Conservation (phyloP, 345 rosid genomes). For the Punica granatum region DNA sequence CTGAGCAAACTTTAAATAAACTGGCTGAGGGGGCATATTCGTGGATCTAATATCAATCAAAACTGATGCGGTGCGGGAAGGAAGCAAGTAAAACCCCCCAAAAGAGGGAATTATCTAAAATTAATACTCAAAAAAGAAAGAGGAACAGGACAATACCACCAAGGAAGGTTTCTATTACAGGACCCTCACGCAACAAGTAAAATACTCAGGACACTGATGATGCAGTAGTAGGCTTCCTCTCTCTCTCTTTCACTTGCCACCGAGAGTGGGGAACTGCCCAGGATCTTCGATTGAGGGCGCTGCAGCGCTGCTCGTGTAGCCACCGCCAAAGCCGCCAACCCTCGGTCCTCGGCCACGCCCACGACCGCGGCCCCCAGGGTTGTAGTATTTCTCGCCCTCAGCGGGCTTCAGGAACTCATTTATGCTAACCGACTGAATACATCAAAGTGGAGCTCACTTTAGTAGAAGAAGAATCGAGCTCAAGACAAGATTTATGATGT, state of each 20-base stretch:
- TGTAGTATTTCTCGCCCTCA: slow-evolving; percentile 58
- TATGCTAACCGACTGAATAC: slow-evolving; percentile 69
- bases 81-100: slow-evolving; percentile 2
- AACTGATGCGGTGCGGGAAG: slow-evolving; percentile 6
- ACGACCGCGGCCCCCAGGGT: slow-evolving; percentile 55
- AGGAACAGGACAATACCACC: slow-evolving; percentile 1
- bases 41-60: slow-evolving; percentile 4
- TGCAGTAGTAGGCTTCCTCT: neutral
- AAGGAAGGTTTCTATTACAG: slow-evolving; percentile 19
- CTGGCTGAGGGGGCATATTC: neutral
- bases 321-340: slow-evolving; percentile 24
- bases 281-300: slow-evolving; percentile 76
- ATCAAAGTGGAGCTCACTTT: neutral
- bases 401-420: slow-evolving; percentile 96
- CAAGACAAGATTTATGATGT: neutral
- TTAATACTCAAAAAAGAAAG: slow-evolving; percentile 1
- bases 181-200: neutral
- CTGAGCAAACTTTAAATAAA: neutral
- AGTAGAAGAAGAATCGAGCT: neutral
- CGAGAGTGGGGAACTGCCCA: slow-evolving; percentile 85
- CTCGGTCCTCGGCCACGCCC: slow-evolving; percentile 54
- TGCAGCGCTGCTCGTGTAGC: slow-evolving; percentile 23
- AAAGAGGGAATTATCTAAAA: slow-evolving; percentile 4
- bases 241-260: slow-evolving; percentile 60
- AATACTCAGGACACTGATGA: neutral